Evolutionary conservation across 1,284 basidiomycete genomes (phyloP), one percentile per base, ranked within the genome.

Genomic region (Leccinum subatratum): DNA sequence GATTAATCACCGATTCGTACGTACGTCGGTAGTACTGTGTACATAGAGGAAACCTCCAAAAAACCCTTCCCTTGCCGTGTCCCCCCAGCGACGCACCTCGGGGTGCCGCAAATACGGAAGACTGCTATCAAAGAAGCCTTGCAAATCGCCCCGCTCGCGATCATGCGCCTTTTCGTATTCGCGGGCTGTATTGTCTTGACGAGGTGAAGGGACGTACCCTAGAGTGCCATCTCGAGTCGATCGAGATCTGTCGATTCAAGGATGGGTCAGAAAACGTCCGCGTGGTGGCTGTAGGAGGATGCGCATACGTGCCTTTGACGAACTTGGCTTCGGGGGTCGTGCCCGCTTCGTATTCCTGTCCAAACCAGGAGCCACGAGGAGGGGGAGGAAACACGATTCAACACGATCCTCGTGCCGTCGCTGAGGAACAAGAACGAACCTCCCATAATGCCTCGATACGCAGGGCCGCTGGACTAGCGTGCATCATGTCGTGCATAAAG

Each of bases 401-500:
- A 4, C 25, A 9, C 14, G 2, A n/a, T 30, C 56, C 56, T 57
- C 16, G 16, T 20, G 56, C 20, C 20, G 25, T 25, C 8, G 4
- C 16, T 11, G 3, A 57, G 16, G 0, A 30, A 32, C 6, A 1
- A n/a, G n/a, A 18, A 78, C 83, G 45, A 66, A 91, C 92, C 79
- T 89, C 81, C 93, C 93, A 98, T 0, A 98, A 79, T 0, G 85
- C 80, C 69, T 88, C 82, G 66, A 99, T 94, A 28, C 88, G 83
- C 68, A 90, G 83, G 1, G 93, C 91, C 0, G 92, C 92, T 12
- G 92, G 87, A 64, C 83, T 90, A 9, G 88, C 82, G 64, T 95
- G 94, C 9, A 99, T 79, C 90, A 98, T 95, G 69, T 93, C 93
- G 65, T 93, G 83, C 1, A 94, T 84, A 77, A 98, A 95, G 69